These are phyloP conservation scores for Boletellus sp. DNA, from an alignment of 768 basidiomycete species.

Conservation along the genomic window DNA sequence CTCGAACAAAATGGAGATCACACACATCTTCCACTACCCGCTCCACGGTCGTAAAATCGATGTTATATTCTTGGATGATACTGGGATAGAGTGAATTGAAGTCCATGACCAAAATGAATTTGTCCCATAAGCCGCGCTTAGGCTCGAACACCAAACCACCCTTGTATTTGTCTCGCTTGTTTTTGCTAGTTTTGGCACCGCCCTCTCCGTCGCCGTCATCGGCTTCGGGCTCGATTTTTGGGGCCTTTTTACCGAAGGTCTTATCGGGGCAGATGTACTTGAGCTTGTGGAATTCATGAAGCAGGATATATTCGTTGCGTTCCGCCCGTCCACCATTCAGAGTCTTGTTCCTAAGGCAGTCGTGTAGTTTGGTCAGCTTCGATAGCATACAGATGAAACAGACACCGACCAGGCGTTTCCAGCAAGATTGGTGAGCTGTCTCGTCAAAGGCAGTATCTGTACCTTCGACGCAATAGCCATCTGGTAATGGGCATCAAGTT, in stretches of 20 bases:
- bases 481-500: constrained; percentile 93
- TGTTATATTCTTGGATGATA: constrained; percentile 99
- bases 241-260: constrained; percentile 72
- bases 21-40: constrained; percentile 56
- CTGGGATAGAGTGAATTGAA: constrained; percentile 99
- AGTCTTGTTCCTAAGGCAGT: constrained; percentile 80
- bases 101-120: constrained; percentile 97
- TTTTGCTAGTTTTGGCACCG: constrained; percentile 50
- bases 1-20: background rate
- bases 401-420: constrained; percentile 87
- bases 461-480: constrained; percentile 97
- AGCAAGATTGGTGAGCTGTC: constrained; percentile 91
- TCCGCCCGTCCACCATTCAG: constrained; percentile 97
- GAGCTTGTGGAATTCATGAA: constrained; percentile 95
- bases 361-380: background rate
- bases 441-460: constrained; percentile 88
- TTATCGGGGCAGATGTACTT: constrained; percentile 99
- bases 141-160: constrained; percentile 98
- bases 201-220: constrained; percentile 53
- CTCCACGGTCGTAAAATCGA: constrained; percentile 96
- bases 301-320: constrained; percentile 96
- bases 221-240: constrained; percentile 46
- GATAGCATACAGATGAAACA: background rate
- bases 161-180: constrained; percentile 92
- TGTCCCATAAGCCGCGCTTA: constrained; percentile 94